Evolutionary conservation across 768 basidiomycete genomes (phyloP).

Genomic region (Vararia minispora): DNA sequence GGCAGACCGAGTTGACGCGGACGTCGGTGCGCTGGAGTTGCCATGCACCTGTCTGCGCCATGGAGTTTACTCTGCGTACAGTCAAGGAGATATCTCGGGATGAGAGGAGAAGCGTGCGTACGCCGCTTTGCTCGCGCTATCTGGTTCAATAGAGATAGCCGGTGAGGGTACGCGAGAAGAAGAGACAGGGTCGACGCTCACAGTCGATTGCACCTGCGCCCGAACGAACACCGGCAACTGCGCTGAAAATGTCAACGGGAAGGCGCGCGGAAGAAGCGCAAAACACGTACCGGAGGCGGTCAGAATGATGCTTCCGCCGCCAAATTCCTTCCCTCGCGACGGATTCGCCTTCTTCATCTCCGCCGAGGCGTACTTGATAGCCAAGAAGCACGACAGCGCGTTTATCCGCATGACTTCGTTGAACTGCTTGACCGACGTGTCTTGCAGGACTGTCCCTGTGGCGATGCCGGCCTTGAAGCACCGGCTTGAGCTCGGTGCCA

Average conservation of each 20-base stretch:
- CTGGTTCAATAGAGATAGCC: slow-evolving; percentile 27
- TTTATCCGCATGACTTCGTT: slow-evolving; percentile 76
- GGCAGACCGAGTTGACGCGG: slow-evolving; percentile 84
- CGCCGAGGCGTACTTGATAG: slow-evolving; percentile 73
- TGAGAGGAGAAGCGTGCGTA: slow-evolving; percentile 26
- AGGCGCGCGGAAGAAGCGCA: background rate
- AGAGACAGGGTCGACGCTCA: slow-evolving; percentile 25
- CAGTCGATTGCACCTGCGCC: slow-evolving; percentile 79
- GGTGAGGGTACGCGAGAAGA: slow-evolving; percentile 5
- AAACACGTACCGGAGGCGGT: slow-evolving; percentile 63
- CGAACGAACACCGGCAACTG: slow-evolving; percentile 74
- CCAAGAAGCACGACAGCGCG: slow-evolving; percentile 71
- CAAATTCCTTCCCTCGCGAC: slow-evolving; percentile 53
- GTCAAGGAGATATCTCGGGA: slow-evolving; percentile 4
- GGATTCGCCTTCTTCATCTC: slow-evolving; percentile 68
- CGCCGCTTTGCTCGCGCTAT: slow-evolving; percentile 92
- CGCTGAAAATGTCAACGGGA: background rate
- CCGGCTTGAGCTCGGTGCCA: background rate
- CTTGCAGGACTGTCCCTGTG: slow-evolving; percentile 29
- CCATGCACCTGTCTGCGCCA: slow-evolving; percentile 74
- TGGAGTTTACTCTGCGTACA: slow-evolving; percentile 62
- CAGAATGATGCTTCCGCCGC: slow-evolving; percentile 77
- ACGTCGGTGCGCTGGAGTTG: slow-evolving; percentile 75
- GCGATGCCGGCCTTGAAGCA: slow-evolving; percentile 54
- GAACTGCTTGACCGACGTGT: slow-evolving; percentile 53